Percentiles rank a stretch among this genome's conserved stretches.
Evolutionary conservation across 1,139 yeast species (phyloP).

Genomic region (Lodderomyces metapsilosis): DNA sequence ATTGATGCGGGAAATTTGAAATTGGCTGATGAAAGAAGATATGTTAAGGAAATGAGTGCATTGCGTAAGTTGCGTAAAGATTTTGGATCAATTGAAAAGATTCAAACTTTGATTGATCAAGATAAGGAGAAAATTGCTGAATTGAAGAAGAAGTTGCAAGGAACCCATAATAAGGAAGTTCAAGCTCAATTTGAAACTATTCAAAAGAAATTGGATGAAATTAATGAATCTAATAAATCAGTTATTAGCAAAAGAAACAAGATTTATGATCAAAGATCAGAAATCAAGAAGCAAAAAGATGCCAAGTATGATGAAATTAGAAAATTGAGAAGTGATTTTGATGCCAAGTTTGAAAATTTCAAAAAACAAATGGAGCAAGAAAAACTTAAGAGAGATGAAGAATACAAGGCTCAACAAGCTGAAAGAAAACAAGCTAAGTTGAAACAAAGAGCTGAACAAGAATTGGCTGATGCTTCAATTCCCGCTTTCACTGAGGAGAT

Average conservation of each 20-base stretch:
- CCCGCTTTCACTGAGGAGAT: slow-evolving; percentile 87
- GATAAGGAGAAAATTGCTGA: slow-evolving; percentile 77
- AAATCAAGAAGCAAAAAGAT: slow-evolving; percentile 68
- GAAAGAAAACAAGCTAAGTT: slow-evolving; percentile 61
- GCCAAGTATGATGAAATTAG: slow-evolving; percentile 63
- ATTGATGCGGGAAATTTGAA: slow-evolving; percentile 81
- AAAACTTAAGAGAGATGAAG: slow-evolving; percentile 69
- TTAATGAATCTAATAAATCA: slow-evolving; percentile 60
- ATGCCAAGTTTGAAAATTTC: slow-evolving; percentile 69
- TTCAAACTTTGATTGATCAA: slow-evolving; percentile 76
- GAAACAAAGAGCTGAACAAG: slow-evolving; percentile 64
- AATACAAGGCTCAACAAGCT: slow-evolving; percentile 53
- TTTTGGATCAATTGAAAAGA: slow-evolving; percentile 69
- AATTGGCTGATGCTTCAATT: slow-evolving; percentile 64
- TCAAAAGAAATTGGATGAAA: slow-evolving; percentile 61
- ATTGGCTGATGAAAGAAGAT: slow-evolving; percentile 88
- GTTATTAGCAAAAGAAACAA: slow-evolving; percentile 65
- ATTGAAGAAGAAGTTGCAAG: slow-evolving; percentile 66
- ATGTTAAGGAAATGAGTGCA: slow-evolving; percentile 80
- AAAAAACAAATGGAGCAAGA: slow-evolving; percentile 68
- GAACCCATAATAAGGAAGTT: slow-evolving; percentile 62
- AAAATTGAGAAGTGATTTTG: slow-evolving; percentile 64
- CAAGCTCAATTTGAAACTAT: slow-evolving; percentile 60
- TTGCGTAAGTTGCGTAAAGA: slow-evolving; percentile 82
- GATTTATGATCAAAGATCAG: slow-evolving; percentile 65